A percentile compares a stretch with the other conserved stretches of the same genome.
phyloP scores from a whole-genome alignment of 2,329 filamentous ascomycete genomes.

The Mycosphaerelloides madeirae region DNA sequence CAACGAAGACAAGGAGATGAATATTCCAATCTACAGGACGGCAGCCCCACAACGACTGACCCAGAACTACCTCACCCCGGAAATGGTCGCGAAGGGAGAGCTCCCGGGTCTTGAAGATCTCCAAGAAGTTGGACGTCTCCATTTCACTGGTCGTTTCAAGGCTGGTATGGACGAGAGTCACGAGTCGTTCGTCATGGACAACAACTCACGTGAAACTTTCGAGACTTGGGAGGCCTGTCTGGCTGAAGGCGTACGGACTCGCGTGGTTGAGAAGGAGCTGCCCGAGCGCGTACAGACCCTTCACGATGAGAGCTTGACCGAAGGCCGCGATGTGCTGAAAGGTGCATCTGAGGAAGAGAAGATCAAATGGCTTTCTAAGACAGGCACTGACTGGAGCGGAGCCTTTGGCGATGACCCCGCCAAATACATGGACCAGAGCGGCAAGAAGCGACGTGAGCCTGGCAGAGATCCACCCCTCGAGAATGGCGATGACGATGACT shows the following conservation, averaged over 20 bases:
- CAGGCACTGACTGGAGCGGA: slow-evolving; percentile 80
- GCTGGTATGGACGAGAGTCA: slow-evolving; percentile 86
- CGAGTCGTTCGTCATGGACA: slow-evolving; percentile 75
- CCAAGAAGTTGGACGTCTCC: slow-evolving; percentile 72
- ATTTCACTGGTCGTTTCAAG: slow-evolving; percentile 78
- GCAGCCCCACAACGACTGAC: slow-evolving; percentile 69
- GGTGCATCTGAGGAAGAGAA: slow-evolving; percentile 67
- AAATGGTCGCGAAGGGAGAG: slow-evolving; percentile 57
- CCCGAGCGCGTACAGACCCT: slow-evolving; percentile 67
- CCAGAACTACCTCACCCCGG: slow-evolving; percentile 86
- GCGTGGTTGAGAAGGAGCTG: slow-evolving; percentile 67
- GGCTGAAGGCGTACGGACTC: slow-evolving; percentile 74
- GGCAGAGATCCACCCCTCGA: slow-evolving; percentile 49
- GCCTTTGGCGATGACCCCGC: slow-evolving; percentile 77
- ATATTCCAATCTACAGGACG: slow-evolving; percentile 88
- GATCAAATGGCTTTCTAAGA: slow-evolving; percentile 70
- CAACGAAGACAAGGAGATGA: slow-evolving; percentile 69
- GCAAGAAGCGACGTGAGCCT: slow-evolving; percentile 53
- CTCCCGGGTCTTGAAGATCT: slow-evolving; percentile 71
- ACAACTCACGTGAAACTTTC: slow-evolving; percentile 85
- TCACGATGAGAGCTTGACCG: slow-evolving; percentile 74
- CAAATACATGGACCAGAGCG: slow-evolving; percentile 51
- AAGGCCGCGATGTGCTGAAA: slow-evolving; percentile 76
- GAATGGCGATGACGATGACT: slow-evolving; percentile 36
- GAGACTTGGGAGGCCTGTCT: slow-evolving; percentile 92